phyloP scores from a whole-genome alignment of 495 filamentous ascomycete species.

The Penicillium steckii region DNA sequence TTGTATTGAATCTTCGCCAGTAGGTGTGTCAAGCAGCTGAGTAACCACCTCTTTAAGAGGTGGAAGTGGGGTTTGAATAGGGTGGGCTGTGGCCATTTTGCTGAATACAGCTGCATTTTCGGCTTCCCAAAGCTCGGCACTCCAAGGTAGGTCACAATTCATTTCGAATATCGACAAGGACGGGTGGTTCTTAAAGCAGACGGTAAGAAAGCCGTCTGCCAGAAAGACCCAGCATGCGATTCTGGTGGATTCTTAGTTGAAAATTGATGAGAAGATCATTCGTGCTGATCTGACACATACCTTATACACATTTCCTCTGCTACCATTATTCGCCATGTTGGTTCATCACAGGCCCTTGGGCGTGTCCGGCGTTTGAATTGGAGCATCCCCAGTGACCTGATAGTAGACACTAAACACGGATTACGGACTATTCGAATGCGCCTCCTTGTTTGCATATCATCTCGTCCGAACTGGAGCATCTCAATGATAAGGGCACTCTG shows the following conservation, averaged over 20 bases:
- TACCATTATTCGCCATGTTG: conserved; percentile 25
- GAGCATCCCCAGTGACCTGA: conserved; percentile 35
- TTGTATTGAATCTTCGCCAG: conserved; percentile 9
- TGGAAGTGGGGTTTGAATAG: conserved; percentile 17
- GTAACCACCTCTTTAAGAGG: conserved; percentile 25
- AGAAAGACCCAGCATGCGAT: conserved; percentile 38
- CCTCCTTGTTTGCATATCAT: conserved; percentile 30
- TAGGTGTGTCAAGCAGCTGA: conserved; percentile 24
- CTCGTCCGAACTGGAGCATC: conserved; percentile 41
- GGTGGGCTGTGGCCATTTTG: conserved; percentile 14
- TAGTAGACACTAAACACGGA: conserved; percentile 35
- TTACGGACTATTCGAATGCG: conserved; percentile 40
- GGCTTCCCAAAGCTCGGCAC: conserved; percentile 36
- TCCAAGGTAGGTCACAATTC: conserved; percentile 38
- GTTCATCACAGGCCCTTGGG: conserved; percentile 20
- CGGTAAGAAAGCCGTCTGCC: conserved; percentile 39
- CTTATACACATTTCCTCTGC: conserved; percentile 38
- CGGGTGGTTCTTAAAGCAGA: conserved; percentile 40
- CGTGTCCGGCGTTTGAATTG: conserved; percentile 22
- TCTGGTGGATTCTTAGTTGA: no score
- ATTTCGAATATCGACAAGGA: conserved; percentile 37
- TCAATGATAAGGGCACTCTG: conserved; percentile 40
- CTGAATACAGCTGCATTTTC: conserved; percentile 31
- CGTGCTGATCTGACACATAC: no score
- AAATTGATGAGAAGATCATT: no score